Evolutionary conservation across 2,329 filamentous ascomycete species (phyloP).

Genomic region (Ophioceras dolichostomum): DNA sequence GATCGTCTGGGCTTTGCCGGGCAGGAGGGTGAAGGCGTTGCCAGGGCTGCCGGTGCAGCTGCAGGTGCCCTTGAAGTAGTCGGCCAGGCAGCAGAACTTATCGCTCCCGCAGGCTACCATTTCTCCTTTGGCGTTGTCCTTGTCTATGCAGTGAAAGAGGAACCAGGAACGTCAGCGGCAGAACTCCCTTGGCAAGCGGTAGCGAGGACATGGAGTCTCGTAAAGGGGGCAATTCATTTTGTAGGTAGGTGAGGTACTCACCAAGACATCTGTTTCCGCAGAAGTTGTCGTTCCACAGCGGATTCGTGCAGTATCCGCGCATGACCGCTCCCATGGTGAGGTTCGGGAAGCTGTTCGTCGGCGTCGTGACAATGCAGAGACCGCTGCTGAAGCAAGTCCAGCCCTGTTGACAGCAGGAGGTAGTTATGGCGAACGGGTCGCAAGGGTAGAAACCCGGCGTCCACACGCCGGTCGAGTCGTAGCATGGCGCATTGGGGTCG

Average conservation of each 20-base stretch:
- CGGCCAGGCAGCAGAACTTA: slow-evolving; percentile 11
- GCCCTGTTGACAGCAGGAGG: slow-evolving; percentile 12
- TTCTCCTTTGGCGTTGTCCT: slow-evolving; percentile 6
- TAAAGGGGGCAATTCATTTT: too few species aligned
- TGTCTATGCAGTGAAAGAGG: background rate
- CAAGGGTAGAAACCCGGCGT: slow-evolving; percentile 12
- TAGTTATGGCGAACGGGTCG: slow-evolving; percentile 7
- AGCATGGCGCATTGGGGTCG: slow-evolving; percentile 10
- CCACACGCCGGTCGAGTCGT: slow-evolving; percentile 8
- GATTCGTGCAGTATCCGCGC: slow-evolving; percentile 13
- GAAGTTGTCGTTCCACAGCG: slow-evolving; percentile 11
- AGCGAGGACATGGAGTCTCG: too few species aligned
- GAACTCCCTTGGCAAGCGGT: background rate
- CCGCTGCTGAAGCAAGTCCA: slow-evolving; percentile 14
- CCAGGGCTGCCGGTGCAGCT: slow-evolving; percentile 6
- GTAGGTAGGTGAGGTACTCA: slow-evolving; percentile 2
- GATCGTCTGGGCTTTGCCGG: slow-evolving; percentile 9
- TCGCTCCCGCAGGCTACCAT: slow-evolving; percentile 9
- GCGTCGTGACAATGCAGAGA: slow-evolving; percentile 11
- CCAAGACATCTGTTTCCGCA: slow-evolving; percentile 13
- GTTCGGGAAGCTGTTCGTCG: slow-evolving; percentile 8
- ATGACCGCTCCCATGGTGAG: slow-evolving; percentile 8
- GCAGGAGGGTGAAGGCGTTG: slow-evolving; percentile 5
- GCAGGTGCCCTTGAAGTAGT: slow-evolving; percentile 11
- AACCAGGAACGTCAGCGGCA: background rate